Evolutionary conservation across 2,329 filamentous ascomycete species (phyloP), one percentile per base, ranked within the genome.

Genomic region (Exophiala aquamarina): DNA sequence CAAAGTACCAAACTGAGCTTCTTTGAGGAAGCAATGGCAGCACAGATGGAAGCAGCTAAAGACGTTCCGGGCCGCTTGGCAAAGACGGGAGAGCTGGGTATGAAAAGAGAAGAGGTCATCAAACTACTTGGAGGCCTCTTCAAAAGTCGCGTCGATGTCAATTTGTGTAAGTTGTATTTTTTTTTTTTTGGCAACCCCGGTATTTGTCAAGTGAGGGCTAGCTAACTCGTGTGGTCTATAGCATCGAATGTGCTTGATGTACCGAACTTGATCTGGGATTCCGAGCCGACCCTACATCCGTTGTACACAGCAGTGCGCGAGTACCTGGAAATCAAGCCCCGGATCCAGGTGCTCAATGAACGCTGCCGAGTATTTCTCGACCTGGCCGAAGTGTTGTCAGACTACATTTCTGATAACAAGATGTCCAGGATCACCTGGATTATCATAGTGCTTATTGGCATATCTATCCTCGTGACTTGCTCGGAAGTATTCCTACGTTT

Each of bases 241-340:
- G 89, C 90, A 50, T 95, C 88, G 15, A 97, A 97, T 64, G 92
- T 96, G 66, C 85, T 96, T 48, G 91, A 96, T 67, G 89, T 94
- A 1, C 92, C 92, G 51, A 94, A 92, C 66, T 96, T 96, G 77
- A 95, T 97, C 77, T 98, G 93, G 93, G 91, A 97, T 66, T 88
- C 88, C 9, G 93, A 98, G 65, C 93, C 93, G 14, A 96, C 89
- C 0, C 78, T 98, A 0, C 89, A 96, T 65, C 93, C 93, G 0
- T 83, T 98, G 20, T 98, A 98, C 72, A 84, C 83, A 49, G 93
- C 91, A 50, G 89, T 97, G 41, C 88, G 93, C 60, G 93, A 97
- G 67, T 98, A 98, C 64, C 85, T 98, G 51, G 93, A 98, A 64
- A 97, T 98, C 66, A 92, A 95, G 63, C 89, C 87, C 6, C 89